Evolutionary conservation across 305 asterid genomes (phyloP), one percentile per base, ranked within the genome.

Genomic region (Lippia alba): DNA sequence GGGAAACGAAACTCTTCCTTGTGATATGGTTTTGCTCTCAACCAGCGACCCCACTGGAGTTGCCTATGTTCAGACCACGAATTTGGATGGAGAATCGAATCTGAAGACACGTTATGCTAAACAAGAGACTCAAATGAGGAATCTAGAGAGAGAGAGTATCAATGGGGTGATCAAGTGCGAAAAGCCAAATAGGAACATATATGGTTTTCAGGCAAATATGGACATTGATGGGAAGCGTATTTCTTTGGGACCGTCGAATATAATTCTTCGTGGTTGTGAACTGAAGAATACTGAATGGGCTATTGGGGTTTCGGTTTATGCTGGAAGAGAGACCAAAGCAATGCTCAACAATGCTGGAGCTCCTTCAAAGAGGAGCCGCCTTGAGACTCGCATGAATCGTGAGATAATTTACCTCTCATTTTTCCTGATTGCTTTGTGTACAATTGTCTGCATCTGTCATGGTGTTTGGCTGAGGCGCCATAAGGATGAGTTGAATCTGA

Each of bases 341-440:
- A 95, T 95, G 99, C 97, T 95, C 67, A 95, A 95, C 80, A 95
- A 85, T 87, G 91, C 99, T 5, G 99, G 99, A 56, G 96, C 97
- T 74, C 98, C 97, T 18, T 95, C 99, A 16, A 95, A 95, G 77
- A 82, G 98, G 75, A 92, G 98, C 79, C 87, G 91, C 49, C 92
- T 95, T 1, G 99, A 95, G 89, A 89, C 87, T 3, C 87, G 81
- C 10, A 95, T 95, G 99, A 95, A 95, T 71, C 65, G 78, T 11
- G 98, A 95, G 83, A 95, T 95, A 60, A 79, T 95, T 64, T 71
- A 75, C 71, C 97, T 95, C 61, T 92, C 98, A 10, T 34, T 89
- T 61, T 89, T 89, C 74, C 96, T 95, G 30, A 85, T 89, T 51
- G 65, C 72, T 4, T 69, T 95, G 51, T 92, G 98, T 67, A 69